phyloP scores from a whole-genome alignment of 2,329 filamentous ascomycete genomes.

The Ceratocystis diversiconidia region DNA sequence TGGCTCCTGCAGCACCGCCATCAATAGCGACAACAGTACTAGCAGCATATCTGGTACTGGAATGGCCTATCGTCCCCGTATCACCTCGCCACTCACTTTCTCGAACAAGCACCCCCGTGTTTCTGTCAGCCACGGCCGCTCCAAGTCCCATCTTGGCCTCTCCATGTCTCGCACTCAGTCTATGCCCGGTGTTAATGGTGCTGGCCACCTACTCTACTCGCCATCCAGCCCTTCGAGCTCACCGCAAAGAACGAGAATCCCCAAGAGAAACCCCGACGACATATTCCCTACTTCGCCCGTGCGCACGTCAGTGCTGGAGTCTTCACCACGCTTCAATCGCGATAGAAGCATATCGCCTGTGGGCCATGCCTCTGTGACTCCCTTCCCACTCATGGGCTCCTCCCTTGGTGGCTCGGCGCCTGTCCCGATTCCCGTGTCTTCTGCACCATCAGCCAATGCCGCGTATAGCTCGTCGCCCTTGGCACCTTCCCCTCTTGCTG shows the following conservation, averaged over 20 bases:
- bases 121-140: slow-evolving; percentile 11
- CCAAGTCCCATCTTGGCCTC: slow-evolving; percentile 23
- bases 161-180: slow-evolving; percentile 50
- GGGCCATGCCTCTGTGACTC: slow-evolving; percentile 22
- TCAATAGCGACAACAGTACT: slow-evolving; percentile 29
- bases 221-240: slow-evolving; percentile 42
- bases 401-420: slow-evolving; percentile 11
- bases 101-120: slow-evolving; percentile 1
- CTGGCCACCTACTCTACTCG: slow-evolving; percentile 43
- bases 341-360: slow-evolving; percentile 41
- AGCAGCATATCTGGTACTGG: slow-evolving; percentile 21
- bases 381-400: slow-evolving; percentile 11
- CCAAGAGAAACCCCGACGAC: slow-evolving; percentile 46
- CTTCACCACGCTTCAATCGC: slow-evolving; percentile 31
- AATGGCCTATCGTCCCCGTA: slow-evolving; percentile 43
- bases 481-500: slow-evolving; percentile 11
- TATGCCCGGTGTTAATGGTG: slow-evolving; percentile 46
- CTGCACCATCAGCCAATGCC: neutral
- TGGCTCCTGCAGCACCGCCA: neutral
- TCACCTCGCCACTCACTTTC: slow-evolving; percentile 43
- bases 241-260: slow-evolving; percentile 37
- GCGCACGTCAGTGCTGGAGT: slow-evolving; percentile 40
- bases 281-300: slow-evolving; percentile 41
- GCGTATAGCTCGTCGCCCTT: slow-evolving; percentile 15
- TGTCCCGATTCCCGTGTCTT: slow-evolving; percentile 16